phyloP scores from a whole-genome alignment of 306 rosid genomes.

The Ziziphus jujuba region DNA sequence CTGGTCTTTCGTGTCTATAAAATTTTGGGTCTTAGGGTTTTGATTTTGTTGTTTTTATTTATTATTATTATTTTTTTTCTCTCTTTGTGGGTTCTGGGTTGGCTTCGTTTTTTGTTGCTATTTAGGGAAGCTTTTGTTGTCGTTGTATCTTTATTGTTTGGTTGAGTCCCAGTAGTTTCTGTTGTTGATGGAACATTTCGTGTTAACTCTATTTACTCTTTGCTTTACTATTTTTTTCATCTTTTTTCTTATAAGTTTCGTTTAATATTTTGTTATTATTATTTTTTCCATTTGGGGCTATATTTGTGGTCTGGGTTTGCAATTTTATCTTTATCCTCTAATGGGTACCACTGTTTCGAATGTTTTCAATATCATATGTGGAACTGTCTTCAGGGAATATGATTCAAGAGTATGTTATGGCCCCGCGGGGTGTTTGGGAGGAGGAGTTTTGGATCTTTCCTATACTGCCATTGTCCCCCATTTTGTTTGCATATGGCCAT shows the following conservation, averaged over 20 bases:
- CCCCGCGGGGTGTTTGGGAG: neutral
- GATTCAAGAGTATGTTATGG: neutral
- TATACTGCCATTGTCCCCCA: neutral
- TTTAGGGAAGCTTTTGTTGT: neutral
- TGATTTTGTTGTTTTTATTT: neutral
- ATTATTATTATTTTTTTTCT: neutral
- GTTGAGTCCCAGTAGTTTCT: no score
- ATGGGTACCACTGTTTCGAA: conserved; percentile 1
- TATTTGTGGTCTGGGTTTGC: conserved; percentile 16
- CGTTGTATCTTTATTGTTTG: neutral
- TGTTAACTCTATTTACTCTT: neutral
- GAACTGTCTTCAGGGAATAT: neutral
- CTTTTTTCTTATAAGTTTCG: neutral
- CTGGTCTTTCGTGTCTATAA: neutral
- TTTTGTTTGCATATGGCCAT: neutral
- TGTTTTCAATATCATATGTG: neutral
- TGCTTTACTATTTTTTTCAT: conserved; percentile 9
- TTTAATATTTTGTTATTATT: no score
- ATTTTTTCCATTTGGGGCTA: no score
- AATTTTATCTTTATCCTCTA: neutral
- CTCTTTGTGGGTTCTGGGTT: neutral
- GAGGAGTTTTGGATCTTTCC: neutral
- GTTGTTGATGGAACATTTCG: neutral
- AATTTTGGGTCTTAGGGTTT: conserved; percentile 22
- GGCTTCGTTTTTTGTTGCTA: neutral